Evolutionary conservation across 2,329 filamentous ascomycete genomes (phyloP), one percentile per base, ranked within the genome.

Genomic region (Stemphylium beticola): DNA sequence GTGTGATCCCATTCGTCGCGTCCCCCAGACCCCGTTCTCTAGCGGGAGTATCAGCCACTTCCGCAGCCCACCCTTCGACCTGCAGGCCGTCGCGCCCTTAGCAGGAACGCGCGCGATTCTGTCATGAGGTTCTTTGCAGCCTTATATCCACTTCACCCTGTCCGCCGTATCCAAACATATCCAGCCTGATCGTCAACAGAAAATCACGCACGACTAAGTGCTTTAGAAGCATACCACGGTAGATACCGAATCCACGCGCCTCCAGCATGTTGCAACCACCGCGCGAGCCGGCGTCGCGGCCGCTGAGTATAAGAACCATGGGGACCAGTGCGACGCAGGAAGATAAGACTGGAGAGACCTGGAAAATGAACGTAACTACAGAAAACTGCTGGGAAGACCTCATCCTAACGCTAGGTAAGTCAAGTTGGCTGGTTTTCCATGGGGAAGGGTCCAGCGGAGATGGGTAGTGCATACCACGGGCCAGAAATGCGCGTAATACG

Each of bases 381-480:
- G 71, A 78, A 17, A 79, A 80, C 62, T 74, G 79, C 39, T 82
- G 79, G 79, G 75, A 79, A 46, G 77, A 79, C 47, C 74, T 78
- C 32, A 81, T 82, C 37, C 62, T 82, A 47, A 79, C 79, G 1
- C 65, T 80, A 43, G 73, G 73, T 76, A 72, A 4, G 71, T 71
- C 12, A 31, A 22, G 12, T 36, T 26, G n/a, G 37, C 14, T 18
- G n/a, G 37, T 20, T 18, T 22, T 39, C 37, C 20, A 24, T 29
- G 26, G 10, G 26, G 2, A 29, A 29, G 9, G 26, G 26, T 29
- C 26, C 26, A 11, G 26, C 26, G 26, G 26, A 29, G 26, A 29
- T 29, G 26, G 26, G 26, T 29, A 29, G 26, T 11, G 26, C 26
- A 11, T 29, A 29, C 26, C 26, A 11, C 7, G 26, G 26, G 10